Conservation (phyloP, 768 basidiomycete genomes). For the Collybia sordida region DNA sequence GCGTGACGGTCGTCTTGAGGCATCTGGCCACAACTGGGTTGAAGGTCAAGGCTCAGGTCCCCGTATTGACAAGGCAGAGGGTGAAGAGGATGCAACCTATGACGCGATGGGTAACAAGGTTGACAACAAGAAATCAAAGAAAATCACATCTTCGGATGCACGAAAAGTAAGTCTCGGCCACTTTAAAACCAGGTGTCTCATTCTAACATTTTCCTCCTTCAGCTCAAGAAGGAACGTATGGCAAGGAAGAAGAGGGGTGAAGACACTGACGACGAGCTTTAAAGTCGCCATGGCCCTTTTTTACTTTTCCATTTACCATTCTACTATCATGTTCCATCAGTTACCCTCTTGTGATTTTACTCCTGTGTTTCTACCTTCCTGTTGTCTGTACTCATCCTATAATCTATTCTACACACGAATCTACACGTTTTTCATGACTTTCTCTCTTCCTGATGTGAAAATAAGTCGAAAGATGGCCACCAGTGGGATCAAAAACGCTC, state of each 20-base stretch:
- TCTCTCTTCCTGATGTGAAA: neutral
- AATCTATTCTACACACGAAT: constrained; percentile 9
- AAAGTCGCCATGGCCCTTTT: constrained; percentile 20
- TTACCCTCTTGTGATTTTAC: constrained; percentile 5
- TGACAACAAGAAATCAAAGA: constrained; percentile 82
- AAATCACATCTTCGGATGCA: constrained; percentile 77
- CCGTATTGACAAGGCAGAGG: constrained; percentile 92
- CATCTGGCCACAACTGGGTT: constrained; percentile 99
- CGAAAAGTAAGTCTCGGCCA: constrained; percentile 56
- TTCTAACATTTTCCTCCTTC: constrained; percentile 2
- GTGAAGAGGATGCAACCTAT: constrained; percentile 86
- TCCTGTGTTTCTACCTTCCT: constrained; percentile 13
- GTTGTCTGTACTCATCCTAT: constrained; percentile 15
- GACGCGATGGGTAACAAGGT: constrained; percentile 99
- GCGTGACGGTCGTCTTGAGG: constrained; percentile 94
- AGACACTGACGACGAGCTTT: constrained; percentile 72
- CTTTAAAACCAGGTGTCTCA: neutral
- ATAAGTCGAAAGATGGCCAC: neutral
- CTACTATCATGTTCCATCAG: neutral
- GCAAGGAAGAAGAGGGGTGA: constrained; percentile 86
- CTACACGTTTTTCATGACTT: constrained; percentile 2
- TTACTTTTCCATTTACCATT: constrained; percentile 4
- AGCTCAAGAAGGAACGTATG: constrained; percentile 94
- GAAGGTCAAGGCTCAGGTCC: constrained; percentile 96
- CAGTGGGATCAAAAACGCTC: neutral